These are phyloP conservation scores for Colletotrichum sp. DNA, from an alignment of 2,329 filamentous ascomycete genomes.

Conservation along the genomic window DNA sequence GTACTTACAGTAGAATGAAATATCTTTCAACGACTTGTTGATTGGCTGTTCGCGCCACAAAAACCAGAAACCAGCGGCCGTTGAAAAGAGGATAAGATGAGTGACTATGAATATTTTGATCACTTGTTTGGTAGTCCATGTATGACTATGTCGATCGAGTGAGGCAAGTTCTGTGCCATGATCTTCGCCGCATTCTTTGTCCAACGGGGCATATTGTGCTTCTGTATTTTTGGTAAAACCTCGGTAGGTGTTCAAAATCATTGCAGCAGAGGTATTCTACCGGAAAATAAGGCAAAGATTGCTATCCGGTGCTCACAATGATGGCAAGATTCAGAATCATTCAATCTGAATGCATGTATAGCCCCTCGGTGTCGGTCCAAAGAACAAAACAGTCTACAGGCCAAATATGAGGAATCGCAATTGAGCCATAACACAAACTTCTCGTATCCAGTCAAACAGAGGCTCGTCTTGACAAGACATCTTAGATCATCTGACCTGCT, in stretches of 20 bases:
- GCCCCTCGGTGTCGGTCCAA: neutral
- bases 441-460: neutral
- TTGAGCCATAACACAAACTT: neutral
- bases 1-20: neutral
- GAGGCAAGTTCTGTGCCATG: neutral
- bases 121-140: neutral
- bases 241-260: neutral
- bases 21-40: neutral
- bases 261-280: neutral
- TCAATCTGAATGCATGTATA: neutral
- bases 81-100: neutral
- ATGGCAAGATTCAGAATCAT: neutral
- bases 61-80: neutral
- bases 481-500: neutral
- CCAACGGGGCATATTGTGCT: neutral
- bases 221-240: neutral
- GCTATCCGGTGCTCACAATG: neutral
- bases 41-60: neutral
- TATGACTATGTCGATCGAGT: neutral
- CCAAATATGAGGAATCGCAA: neutral
- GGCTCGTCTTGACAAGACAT: neutral
- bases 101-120: neutral
- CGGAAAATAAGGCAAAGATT: neutral
- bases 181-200: neutral
- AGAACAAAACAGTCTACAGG: neutral